phyloP scores from a whole-genome alignment of 805 yeast genomes.

The Metschnikowia orientalis region DNA sequence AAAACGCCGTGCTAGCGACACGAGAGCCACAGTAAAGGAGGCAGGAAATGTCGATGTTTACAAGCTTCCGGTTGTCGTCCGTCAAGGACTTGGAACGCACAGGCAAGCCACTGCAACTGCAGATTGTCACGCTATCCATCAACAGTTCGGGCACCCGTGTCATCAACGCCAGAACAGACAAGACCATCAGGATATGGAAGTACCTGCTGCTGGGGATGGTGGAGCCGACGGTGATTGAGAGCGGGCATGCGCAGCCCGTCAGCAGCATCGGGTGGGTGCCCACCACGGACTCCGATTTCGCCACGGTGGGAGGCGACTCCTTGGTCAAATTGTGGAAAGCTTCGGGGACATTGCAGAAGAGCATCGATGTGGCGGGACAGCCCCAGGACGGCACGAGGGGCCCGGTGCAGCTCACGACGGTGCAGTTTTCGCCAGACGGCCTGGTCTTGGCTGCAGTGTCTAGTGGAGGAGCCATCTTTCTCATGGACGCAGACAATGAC shows the following conservation, averaged over 20 bases:
- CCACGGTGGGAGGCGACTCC: conserved; percentile 47
- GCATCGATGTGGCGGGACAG: conserved; percentile 18
- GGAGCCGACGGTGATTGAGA: conserved; percentile 39
- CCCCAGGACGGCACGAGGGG: conserved; percentile 16
- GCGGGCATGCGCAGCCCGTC: conserved; percentile 37
- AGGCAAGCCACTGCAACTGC: conserved; percentile 20
- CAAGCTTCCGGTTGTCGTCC: conserved; percentile 5
- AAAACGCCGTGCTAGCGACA: no score
- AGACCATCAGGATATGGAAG: conserved; percentile 39
- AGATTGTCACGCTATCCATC: conserved; percentile 35
- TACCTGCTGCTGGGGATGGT: conserved; percentile 23
- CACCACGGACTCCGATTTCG: conserved; percentile 39
- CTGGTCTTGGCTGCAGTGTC: conserved; percentile 42
- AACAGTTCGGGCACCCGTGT: conserved; percentile 41
- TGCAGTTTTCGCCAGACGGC: conserved; percentile 45
- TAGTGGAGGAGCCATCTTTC: conserved; percentile 30
- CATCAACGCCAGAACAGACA: conserved; percentile 42
- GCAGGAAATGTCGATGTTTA: conserved; percentile 12
- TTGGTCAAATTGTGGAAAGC: conserved; percentile 32
- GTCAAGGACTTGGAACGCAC: conserved; percentile 12
- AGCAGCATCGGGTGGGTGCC: conserved; percentile 50
- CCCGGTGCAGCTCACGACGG: conserved; percentile 14
- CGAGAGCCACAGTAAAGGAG: no score
- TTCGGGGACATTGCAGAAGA: conserved; percentile 12
- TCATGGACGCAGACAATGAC: conserved; percentile 31